Conservation (phyloP, 805 yeast species). For the Starmerella gropengiesseri region DNA sequence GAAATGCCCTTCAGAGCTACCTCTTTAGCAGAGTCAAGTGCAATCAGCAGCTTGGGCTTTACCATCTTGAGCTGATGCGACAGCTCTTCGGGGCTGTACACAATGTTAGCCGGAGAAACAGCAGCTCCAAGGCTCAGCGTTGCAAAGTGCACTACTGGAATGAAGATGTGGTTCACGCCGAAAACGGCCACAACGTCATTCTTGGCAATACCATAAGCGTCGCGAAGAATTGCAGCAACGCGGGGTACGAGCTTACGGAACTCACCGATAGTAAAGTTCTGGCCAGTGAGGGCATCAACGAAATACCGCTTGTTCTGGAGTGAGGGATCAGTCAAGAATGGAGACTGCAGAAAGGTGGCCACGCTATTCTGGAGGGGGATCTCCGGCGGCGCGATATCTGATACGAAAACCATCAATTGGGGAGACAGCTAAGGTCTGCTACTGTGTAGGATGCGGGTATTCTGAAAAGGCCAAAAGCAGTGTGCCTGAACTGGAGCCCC, state of each 20-base stretch:
- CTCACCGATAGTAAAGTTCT: constrained; percentile 18
- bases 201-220: constrained; percentile 18
- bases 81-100: constrained; percentile 29
- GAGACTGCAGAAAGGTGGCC: constrained; percentile 6
- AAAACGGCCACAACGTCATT: constrained; percentile 29
- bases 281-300: constrained; percentile 24
- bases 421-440: no score
- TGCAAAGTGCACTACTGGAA: constrained; percentile 27
- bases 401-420: constrained; percentile 6
- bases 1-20: constrained; percentile 12
- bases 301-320: neutral
- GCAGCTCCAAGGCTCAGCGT: constrained; percentile 26
- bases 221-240: constrained; percentile 21
- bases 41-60: constrained; percentile 21
- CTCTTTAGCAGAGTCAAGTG: constrained; percentile 12
- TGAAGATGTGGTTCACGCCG: constrained; percentile 26
- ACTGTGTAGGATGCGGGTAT: no score
- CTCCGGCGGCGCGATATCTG: neutral
- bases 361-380: constrained; percentile 10
- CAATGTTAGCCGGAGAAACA: constrained; percentile 30
- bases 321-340: neutral
- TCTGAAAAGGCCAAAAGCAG: no score
- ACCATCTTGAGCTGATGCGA: constrained; percentile 25
- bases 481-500: no score
- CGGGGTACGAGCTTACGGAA: constrained; percentile 14